Evolutionary conservation across 2,329 filamentous ascomycete species (phyloP), one percentile per base, ranked within the genome.

Genomic region (Aspergillus tamarii): DNA sequence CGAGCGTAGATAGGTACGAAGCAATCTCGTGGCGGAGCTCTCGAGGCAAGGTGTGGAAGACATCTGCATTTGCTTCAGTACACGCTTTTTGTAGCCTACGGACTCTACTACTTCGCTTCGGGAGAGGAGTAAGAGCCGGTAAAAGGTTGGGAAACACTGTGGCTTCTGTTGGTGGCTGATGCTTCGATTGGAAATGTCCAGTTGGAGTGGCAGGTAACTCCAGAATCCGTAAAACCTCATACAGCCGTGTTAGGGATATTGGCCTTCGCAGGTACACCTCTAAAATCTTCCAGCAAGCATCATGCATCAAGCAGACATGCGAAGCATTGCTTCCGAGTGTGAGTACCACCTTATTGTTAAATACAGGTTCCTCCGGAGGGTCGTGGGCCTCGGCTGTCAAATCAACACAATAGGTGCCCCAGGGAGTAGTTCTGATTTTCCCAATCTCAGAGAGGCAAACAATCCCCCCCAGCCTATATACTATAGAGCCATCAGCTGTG

Each of bases 1-100:
- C 55, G 36, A 21, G 8, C 5, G 39, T 57, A 11, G 34, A 6
- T 1, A 46, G 21, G 21, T 43, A 45, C 5, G n/a, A 30, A 12
- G 55, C 39, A 11, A 57, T 45, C 21, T 57, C 34, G 4, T 7
- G n/a, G 21, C 55, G 39, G 9, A 57, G 36, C 23, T 57, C 55
- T 19, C 11, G 16, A 21, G 55, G 55, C 36, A 57, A 14, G 11
- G 9, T 16, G 10, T n/a, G 9, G 39, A 57, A 39, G 46, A 41
- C 16, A 48, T 41, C 57, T 5, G 12, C 11, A 34, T 34, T 34
- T 34, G 2, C 11, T 34, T 34, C 2, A 14, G 0, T 34, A 9
- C 19, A 16, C 6, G 16, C 39, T 43, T 9, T n/a, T 43, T 9
- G 39, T 8, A 16, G 39, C 14, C 19, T n/a, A 16, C 6, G 19